A percentile compares a stretch with the other conserved stretches of the same genome.
Evolutionary conservation across 768 basidiomycete species (phyloP).

Genomic region (Dacryopinax spathularia): DNA sequence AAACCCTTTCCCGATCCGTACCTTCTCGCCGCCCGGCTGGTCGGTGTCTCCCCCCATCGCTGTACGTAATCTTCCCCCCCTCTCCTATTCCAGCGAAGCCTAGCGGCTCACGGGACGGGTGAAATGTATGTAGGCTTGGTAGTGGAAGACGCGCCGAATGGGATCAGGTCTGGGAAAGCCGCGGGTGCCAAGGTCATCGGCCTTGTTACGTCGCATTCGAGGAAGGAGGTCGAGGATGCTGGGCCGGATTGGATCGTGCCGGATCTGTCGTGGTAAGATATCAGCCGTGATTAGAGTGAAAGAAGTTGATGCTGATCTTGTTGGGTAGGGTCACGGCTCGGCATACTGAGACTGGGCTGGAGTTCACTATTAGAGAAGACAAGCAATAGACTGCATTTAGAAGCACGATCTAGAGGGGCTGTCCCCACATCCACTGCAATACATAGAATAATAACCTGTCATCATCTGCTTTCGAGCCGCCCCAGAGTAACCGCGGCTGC

Average conservation of each 20-base stretch:
- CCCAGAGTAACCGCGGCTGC: too few relatives aligned
- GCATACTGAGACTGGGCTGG: background rate
- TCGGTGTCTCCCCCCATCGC: constrained; percentile 39
- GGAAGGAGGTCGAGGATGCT: constrained; percentile 41
- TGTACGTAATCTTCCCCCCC: constrained; percentile 28
- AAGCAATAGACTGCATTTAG: too few relatives aligned
- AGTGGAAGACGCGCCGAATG: constrained; percentile 80
- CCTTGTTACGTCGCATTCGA: constrained; percentile 65
- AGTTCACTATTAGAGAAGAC: background rate
- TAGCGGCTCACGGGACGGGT: background rate
- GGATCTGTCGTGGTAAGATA: constrained; percentile 49
- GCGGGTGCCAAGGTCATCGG: constrained; percentile 70
- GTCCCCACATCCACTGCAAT: too few relatives aligned
- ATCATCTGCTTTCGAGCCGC: too few relatives aligned
- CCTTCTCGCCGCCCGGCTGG: constrained; percentile 53
- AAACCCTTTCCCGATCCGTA: constrained; percentile 89
- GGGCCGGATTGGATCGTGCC: constrained; percentile 51
- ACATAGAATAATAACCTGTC: too few relatives aligned
- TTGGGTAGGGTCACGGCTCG: background rate
- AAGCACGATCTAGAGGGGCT: too few relatives aligned
- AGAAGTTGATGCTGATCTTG: background rate
- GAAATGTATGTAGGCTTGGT: constrained; percentile 34
- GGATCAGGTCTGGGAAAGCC: constrained; percentile 59
- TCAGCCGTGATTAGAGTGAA: background rate
- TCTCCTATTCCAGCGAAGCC: background rate